Evolutionary conservation across 176 grass and related monocot species (phyloP), one percentile per base, ranked within the genome.

Genomic region (Chrysopogon serrulatus): DNA sequence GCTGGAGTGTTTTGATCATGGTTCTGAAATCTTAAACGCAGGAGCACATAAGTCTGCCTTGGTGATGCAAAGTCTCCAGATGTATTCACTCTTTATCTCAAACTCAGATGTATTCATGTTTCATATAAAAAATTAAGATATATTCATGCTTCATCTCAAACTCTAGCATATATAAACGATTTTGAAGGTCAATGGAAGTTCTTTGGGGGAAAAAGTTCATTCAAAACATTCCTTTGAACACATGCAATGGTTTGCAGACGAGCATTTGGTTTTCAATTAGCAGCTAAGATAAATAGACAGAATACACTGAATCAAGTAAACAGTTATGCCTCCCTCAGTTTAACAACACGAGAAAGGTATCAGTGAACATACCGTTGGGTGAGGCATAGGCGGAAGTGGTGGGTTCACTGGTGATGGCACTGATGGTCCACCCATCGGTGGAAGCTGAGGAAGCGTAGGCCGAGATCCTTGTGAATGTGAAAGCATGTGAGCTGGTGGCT

Each of bases 401-500:
- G 95, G 92, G 82, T 92, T 91, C 79, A 88, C 77, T 80, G 85
- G 84, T 33, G 82, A 76, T 56, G 86, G 77, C 81, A 88, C 77
- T 36, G 94, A 93, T 83, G 45, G 85, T 78, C 79, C 65, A 51
- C 94, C 87, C 78, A 94, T 87, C 10, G 85, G 44, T 68, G 82
- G 57, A 67, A 89, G 83, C 78, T 94, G 87, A n/a, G 83, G 68
- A 64, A 85, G 88, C 79, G 92, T 78, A 45, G 85, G 80, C 31
- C 83, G 90, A 84, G 89, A 75, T 67, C 96, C 93, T 85, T 93
- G 92, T 32, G 82, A 87, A 78, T 95, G 96, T 53, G 82, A 37
- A 91, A 96, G 73, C 87, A 98, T 90, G 80, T 95, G 96, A 65
- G 84, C 78, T 76, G 89, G 89, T 64, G 91, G 77, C 71, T 92